phyloP scores from a whole-genome alignment of 495 filamentous ascomycete species.

The Penicillium lividum region DNA sequence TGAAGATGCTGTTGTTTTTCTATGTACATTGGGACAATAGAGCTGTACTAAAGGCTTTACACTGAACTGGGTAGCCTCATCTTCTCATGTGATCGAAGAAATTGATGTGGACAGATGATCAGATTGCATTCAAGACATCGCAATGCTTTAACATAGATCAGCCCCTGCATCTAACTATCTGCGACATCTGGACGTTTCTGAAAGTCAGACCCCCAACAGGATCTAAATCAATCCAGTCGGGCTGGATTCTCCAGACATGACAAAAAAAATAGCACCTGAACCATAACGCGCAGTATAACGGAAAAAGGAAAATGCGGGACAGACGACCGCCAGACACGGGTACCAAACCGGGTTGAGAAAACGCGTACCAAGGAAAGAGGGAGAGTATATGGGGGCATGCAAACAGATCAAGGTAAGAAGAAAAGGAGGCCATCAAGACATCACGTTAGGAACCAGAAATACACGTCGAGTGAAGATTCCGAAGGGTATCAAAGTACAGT shows the following conservation, averaged over 20 bases:
- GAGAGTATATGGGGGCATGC: constrained; percentile 14
- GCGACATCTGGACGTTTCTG: neutral
- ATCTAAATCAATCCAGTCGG: neutral
- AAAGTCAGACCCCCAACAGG: too few relatives aligned
- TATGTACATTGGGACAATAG: too few relatives aligned
- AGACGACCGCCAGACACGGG: constrained; percentile 19
- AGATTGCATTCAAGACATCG: constrained; percentile 3
- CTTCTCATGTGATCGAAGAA: neutral
- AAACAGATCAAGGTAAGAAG: constrained; percentile 5
- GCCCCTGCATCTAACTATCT: neutral
- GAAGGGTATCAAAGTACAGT: constrained; percentile 52
- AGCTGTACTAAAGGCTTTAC: neutral
- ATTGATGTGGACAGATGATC: neutral
- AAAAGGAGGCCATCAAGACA: constrained; percentile 46
- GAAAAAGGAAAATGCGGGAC: constrained; percentile 8
- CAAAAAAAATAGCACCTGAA: constrained; percentile 3
- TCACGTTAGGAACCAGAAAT: constrained; percentile 41
- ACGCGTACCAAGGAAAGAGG: constrained; percentile 21
- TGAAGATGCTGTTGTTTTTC: too few relatives aligned
- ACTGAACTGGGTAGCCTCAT: neutral
- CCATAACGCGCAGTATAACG: constrained; percentile 7
- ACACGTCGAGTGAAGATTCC: constrained; percentile 43
- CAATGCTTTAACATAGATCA: neutral
- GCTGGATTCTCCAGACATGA: constrained; percentile 10
- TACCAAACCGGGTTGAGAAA: constrained; percentile 16